phyloP scores from a whole-genome alignment of 164 flowering plant genomes.

The Cinnamomum micranthum region DNA sequence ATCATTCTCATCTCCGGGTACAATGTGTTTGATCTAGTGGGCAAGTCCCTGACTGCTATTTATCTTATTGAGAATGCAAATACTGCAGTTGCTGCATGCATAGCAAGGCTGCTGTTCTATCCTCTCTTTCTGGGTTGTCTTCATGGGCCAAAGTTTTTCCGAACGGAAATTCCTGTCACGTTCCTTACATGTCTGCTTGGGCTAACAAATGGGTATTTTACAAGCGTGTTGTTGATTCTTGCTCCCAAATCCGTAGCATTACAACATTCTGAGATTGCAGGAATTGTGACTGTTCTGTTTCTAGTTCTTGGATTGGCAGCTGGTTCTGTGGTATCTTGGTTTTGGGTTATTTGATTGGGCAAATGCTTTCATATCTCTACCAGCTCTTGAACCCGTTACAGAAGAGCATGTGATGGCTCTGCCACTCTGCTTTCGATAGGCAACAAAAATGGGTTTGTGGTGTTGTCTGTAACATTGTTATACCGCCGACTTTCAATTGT shows the following conservation, averaged over 20 bases:
- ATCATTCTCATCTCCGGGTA: constrained; percentile 73
- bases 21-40: constrained; percentile 88
- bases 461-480: no score
- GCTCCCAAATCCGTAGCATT: constrained; percentile 74
- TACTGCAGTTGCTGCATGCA: constrained; percentile 59
- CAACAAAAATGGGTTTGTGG: no score
- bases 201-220: constrained; percentile 83
- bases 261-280: constrained; percentile 85
- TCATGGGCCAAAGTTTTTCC: constrained; percentile 83
- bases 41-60: constrained; percentile 71
- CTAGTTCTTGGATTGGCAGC: constrained; percentile 66
- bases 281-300: constrained; percentile 76
- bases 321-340: constrained; percentile 87
- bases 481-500: no score
- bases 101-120: constrained; percentile 64
- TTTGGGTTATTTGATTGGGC: constrained; percentile 70
- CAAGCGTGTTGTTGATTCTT: constrained; percentile 77
- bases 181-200: constrained; percentile 83
- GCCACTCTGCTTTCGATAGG: no score
- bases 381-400: not conserved
- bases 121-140: constrained; percentile 81
- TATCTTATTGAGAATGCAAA: constrained; percentile 63
- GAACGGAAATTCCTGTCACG: constrained; percentile 83
- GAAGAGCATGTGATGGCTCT: not conserved
- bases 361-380: not conserved